Evolutionary conservation across 345 rosid genomes (phyloP), one percentile per base, ranked within the genome.

Genomic region (Erodium maritimum): DNA sequence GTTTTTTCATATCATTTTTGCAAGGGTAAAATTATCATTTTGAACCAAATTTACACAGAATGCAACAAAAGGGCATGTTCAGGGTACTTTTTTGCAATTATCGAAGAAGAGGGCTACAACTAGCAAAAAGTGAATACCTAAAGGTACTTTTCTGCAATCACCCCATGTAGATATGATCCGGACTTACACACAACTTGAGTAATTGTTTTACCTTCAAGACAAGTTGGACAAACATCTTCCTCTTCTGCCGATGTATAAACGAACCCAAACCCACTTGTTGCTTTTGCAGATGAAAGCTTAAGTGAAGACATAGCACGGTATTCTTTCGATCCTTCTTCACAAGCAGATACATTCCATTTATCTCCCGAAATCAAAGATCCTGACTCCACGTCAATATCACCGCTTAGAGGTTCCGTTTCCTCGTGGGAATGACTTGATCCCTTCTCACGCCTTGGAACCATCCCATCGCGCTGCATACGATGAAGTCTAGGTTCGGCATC

Each of bases 201-300:
- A 33, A 22, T 48, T 56, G 65, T 52, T 23, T 64, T 80, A 93
- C 97, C 99, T 72, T 93, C 99, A 65, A 89, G 99, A 74, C 99
- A 93, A 13, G 99, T 93, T 54, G 97, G 99, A 60, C 99, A 93
- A 63, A 82, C 77, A 72, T 93, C 99, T 74, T 93, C 99, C 13
- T 93, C 97, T 59, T 89, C 97, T 42, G 90, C 65, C 11, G 76
- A 60, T 23, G 78, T 52, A 77, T 80, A 83, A 59, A 82, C 11
- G 37, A 72, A 67, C 33, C 77, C 88, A 62, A 67, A 58, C 62
- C 82, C 73, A 56, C 71, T 57, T 16, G 68, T 55, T 34, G 75
- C 59, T 71, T 79, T 85, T 57, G 82, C 71, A 5, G 73, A 72
- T 16, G 80, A 78, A 52, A 78, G 71, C 61, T 75, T 88, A 33